Percentiles rank a stretch among this genome's conserved stretches.
Evolutionary conservation across 495 filamentous ascomycete genomes (phyloP).

Genomic region (Cudoniella acicularis): DNA sequence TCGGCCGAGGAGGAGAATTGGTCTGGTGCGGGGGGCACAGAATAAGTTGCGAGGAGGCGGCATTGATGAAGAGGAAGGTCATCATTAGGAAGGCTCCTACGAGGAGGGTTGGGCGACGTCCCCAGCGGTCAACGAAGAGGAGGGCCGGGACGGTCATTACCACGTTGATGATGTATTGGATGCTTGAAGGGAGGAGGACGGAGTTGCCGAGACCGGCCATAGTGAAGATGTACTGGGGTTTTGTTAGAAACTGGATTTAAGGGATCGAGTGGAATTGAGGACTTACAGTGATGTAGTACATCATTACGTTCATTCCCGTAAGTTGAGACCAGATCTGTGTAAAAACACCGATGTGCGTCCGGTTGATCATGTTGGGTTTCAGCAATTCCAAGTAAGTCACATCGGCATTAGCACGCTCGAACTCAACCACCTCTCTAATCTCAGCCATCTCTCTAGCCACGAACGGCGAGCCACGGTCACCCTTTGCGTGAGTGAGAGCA

Average conservation of each 20-base stretch:
- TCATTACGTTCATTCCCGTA: constrained; percentile 86
- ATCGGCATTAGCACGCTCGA: constrained; percentile 59
- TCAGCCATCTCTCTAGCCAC: constrained; percentile 65
- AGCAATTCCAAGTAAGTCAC: constrained; percentile 69
- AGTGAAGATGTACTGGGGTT: constrained; percentile 67
- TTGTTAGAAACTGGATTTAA: no score
- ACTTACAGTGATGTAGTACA: constrained; percentile 43
- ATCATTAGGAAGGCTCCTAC: constrained; percentile 65
- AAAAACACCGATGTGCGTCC: constrained; percentile 70
- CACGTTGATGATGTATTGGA: constrained; percentile 73
- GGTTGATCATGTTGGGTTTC: constrained; percentile 67
- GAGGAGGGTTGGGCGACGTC: constrained; percentile 59
- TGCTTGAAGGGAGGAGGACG: constrained; percentile 63
- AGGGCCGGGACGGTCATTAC: constrained; percentile 53
- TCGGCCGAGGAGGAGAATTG: constrained; percentile 37
- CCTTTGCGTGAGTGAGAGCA: constrained; percentile 62
- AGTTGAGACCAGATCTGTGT: constrained; percentile 84
- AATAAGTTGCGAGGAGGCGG: constrained; percentile 53
- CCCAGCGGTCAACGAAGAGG: constrained; percentile 55
- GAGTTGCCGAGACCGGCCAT: constrained; percentile 64
- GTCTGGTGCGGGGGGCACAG: constrained; percentile 34
- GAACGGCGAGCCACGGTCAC: constrained; percentile 56
- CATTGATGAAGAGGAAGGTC: constrained; percentile 65
- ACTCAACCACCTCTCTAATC: constrained; percentile 65
- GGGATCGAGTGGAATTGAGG: no score